A percentile compares a stretch with the other conserved stretches of the same genome.
These are phyloP conservation scores for Immersiella caudata DNA, from an alignment of 495 filamentous ascomycete genomes.

Conservation along the genomic window DNA sequence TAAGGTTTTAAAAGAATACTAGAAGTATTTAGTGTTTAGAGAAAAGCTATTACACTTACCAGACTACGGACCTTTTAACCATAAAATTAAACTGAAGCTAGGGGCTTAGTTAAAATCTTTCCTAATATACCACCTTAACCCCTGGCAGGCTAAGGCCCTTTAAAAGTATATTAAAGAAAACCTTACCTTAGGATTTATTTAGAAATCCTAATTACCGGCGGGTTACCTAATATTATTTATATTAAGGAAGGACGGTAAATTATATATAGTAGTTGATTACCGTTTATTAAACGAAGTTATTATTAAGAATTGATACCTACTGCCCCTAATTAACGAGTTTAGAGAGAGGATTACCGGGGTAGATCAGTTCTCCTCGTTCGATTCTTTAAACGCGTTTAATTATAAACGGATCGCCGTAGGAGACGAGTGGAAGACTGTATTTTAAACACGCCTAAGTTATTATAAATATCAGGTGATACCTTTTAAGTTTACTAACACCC, in stretches of 20 bases:
- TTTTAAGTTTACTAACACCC: not conserved
- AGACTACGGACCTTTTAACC: not conserved
- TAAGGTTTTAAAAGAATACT: not conserved
- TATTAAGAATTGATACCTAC: not conserved
- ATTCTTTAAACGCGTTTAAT: not conserved
- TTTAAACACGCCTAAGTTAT: not conserved
- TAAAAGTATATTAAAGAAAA: not conserved
- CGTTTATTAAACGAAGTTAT: not conserved
- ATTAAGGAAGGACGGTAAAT: not conserved
- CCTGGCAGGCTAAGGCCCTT: not conserved
- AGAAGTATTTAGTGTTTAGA: not conserved
- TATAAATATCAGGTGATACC: not conserved
- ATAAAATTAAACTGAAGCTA: not conserved
- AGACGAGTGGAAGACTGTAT: not conserved
- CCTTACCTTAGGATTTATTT: not conserved
- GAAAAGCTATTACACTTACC: not conserved
- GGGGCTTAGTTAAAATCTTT: not conserved
- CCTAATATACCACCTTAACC: not conserved
- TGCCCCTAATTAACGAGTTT: not conserved
- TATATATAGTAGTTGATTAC: not conserved
- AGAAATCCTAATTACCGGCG: not conserved
- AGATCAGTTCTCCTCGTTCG: not conserved
- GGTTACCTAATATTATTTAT: not conserved
- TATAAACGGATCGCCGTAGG: not conserved
- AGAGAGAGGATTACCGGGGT: not conserved